A percentile compares a stretch with the other conserved stretches of the same genome.
Evolutionary conservation across 768 basidiomycete genomes (phyloP).

Genomic region (Lentinula sp.): DNA sequence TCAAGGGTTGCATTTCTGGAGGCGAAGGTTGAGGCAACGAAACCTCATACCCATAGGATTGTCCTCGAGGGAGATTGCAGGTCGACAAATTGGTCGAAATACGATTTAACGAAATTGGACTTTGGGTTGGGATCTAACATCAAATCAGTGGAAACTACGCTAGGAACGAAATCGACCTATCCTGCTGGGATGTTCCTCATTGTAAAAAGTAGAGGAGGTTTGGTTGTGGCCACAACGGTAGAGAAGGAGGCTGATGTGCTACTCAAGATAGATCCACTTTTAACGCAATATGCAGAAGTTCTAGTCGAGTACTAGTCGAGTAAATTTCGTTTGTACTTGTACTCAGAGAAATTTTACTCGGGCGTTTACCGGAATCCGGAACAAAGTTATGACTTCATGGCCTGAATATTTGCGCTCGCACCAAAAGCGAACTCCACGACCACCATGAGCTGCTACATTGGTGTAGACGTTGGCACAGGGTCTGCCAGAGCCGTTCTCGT

Average conservation of each 20-base stretch:
- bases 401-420: background rate
- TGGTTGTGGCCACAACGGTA: constrained; percentile 2
- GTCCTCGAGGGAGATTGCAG: constrained; percentile 2
- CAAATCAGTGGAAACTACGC: background rate
- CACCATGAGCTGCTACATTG: constrained; percentile 49
- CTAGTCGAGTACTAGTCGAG: background rate
- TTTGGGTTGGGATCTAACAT: background rate
- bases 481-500: constrained; percentile 87
- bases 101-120: background rate
- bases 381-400: background rate
- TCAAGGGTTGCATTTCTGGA: background rate
- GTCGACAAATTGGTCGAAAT: constrained; percentile 5
- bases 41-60: background rate
- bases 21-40: background rate
- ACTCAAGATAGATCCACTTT: background rate
- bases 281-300: background rate
- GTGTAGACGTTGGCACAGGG: constrained; percentile 88
- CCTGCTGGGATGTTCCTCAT: constrained; percentile 3
- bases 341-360: too few species aligned
- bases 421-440: constrained; percentile 1
- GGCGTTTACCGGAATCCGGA: background rate
- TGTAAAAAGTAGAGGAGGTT: background rate
- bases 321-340: background rate
- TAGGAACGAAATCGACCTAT: background rate
- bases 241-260: constrained; percentile 2